A percentile compares a stretch with the other conserved stretches of the same genome.
Evolutionary conservation across 202 grass and related monocot species (phyloP).

Genomic region (Schoenoplectus tabernaemontani): DNA sequence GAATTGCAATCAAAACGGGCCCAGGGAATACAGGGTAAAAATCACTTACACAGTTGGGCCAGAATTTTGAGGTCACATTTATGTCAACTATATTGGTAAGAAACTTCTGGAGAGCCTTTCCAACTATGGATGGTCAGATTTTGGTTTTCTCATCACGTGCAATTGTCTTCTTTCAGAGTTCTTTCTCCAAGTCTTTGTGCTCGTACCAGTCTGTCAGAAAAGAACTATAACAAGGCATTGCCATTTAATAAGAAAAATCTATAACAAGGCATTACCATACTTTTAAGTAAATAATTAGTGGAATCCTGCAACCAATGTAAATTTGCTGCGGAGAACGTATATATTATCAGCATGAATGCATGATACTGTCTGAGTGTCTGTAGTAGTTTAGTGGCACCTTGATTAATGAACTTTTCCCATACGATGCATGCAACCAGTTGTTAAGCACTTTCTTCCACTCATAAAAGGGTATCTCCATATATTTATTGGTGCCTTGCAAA

Average conservation of each 20-base stretch:
- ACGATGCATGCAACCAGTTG: neutral
- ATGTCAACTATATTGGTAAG: neutral
- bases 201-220: neutral
- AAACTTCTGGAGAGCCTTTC: neutral
- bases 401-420: neutral
- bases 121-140: neutral
- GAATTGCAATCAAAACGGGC: no score
- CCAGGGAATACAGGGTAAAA: no score
- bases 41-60: no score
- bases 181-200: neutral
- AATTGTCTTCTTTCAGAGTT: neutral
- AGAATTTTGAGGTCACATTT: no score
- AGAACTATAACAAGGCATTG: neutral
- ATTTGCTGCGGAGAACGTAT: neutral
- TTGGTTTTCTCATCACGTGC: neutral
- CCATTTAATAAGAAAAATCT: neutral
- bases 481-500: neutral
- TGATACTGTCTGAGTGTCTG: no score
- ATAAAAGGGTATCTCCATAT: neutral
- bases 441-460: neutral
- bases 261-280: neutral
- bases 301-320: no score
- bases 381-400: neutral
- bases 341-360: neutral
- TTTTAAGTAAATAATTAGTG: no score